Percentiles rank a stretch among this genome's conserved stretches.
phyloP scores from a whole-genome alignment of 257 asterid species.

The Ligustrum vulgare region DNA sequence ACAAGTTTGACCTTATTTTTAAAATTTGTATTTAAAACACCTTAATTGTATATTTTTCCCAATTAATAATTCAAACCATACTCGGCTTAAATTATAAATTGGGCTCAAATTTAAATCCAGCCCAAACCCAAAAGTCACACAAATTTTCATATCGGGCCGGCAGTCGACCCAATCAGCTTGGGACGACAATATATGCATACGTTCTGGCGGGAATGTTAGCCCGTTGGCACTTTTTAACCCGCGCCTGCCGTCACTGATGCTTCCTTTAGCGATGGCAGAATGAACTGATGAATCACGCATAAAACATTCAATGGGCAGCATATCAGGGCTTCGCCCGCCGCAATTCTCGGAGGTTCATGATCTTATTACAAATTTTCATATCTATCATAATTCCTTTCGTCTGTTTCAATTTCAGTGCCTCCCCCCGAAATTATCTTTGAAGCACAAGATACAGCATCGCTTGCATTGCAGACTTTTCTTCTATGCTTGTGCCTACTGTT shows the following conservation, averaged over 20 bases:
- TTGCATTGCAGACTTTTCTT: slow-evolving; percentile 8
- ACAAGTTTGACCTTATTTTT: no score
- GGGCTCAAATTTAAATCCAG: background rate
- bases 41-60: no score
- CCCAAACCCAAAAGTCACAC: no score
- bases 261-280: background rate
- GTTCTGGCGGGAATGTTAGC: background rate
- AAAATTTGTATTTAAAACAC: no score
- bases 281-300: background rate
- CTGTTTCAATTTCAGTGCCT: background rate
- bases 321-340: slow-evolving; percentile 59
- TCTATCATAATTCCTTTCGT: background rate
- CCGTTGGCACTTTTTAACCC: background rate
- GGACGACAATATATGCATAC: background rate
- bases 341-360: slow-evolving; percentile 64
- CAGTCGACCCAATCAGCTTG: background rate
- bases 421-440: background rate
- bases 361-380: background rate
- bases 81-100: no score
- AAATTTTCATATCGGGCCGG: background rate
- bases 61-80: no score
- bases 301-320: slow-evolving; percentile 34
- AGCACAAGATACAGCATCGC: background rate
- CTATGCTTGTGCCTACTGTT: background rate
- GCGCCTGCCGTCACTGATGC: background rate